Conservation (phyloP, 176 grass and related monocot species). For the Canna indica region DNA sequence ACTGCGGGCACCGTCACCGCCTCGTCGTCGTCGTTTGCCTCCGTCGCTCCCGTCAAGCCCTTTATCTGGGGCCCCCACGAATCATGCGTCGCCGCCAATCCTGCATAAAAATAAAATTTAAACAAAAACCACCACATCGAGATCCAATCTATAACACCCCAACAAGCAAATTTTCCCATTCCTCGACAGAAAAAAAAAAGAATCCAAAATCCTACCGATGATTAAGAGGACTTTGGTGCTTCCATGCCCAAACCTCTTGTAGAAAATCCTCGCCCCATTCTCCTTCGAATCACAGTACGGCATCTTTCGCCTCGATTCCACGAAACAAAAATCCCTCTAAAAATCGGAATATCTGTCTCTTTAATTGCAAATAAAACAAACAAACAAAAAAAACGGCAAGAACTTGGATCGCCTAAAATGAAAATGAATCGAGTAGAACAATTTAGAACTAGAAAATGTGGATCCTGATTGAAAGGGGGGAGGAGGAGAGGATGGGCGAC, state of each 20-base stretch:
- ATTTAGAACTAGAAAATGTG: too few species aligned
- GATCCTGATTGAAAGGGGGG: not conserved
- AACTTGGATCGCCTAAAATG: not conserved
- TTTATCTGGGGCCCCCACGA: conserved; percentile 75
- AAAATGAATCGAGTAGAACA: too few species aligned
- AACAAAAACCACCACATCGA: not conserved
- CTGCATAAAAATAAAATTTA: conserved; percentile 19
- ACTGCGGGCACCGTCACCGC: conserved; percentile 12
- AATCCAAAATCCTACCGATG: conserved; percentile 32
- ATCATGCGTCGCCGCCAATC: conserved; percentile 56
- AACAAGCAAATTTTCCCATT: not conserved
- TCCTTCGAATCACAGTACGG: conserved; percentile 43
- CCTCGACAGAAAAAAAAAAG: not conserved
- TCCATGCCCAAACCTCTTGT: conserved; percentile 53
- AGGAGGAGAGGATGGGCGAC: not conserved
- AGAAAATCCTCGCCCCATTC: conserved; percentile 40
- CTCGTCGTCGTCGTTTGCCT: conserved; percentile 53
- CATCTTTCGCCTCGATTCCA: conserved; percentile 26
- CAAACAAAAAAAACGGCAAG: not conserved
- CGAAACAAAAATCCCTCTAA: not conserved
- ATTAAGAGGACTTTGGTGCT: conserved; percentile 62
- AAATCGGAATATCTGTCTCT: not conserved
- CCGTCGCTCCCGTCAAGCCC: conserved; percentile 37
- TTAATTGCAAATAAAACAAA: not conserved
- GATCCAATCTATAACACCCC: not conserved